Conservation (phyloP, 768 basidiomycete species). For the Lyophyllum semitale region DNA sequence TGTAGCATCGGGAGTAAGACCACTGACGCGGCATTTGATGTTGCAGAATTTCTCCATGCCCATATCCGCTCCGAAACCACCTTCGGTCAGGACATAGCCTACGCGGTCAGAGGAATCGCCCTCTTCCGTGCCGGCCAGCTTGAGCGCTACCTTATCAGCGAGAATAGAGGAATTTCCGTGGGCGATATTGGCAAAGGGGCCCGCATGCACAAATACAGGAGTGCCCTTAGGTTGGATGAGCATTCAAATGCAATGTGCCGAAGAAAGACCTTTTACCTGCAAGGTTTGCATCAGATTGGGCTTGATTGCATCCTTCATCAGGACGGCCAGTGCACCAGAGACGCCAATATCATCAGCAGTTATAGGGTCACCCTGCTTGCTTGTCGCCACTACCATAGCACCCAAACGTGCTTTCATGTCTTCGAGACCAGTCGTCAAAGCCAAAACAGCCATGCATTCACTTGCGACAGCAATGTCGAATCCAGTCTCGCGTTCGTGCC, state of each 20-base stretch:
- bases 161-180: conserved; percentile 98
- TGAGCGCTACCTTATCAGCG: conserved; percentile 95
- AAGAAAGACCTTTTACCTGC: conserved; percentile 46
- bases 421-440: conserved; percentile 80
- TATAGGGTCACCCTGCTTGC: conserved; percentile 86
- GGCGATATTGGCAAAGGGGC: conserved; percentile 98
- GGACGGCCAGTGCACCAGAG: conserved; percentile 91
- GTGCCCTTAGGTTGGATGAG: conserved; percentile 61
- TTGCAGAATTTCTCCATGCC: conserved; percentile 99
- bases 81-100: conserved; percentile 97
- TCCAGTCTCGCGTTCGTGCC: conserved; percentile 84
- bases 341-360: conserved; percentile 97
- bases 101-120: conserved; percentile 80
- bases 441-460: conserved; percentile 98
- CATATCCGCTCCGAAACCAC: conserved; percentile 99
- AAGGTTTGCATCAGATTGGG: conserved; percentile 99
- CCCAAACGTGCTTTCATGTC: conserved; percentile 95
- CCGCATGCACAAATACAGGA: conserved; percentile 98
- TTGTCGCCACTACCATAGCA: conserved; percentile 95
- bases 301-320: conserved; percentile 99
- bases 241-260: neutral
- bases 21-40: conserved; percentile 96
- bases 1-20: conserved; percentile 89
- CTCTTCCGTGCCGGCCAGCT: conserved; percentile 93
- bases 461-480: conserved; percentile 98